Evolutionary conservation across 169 alveolate species (phyloP), one percentile per base, ranked within the genome.

Genomic region (Plasmodium vivax): DNA sequence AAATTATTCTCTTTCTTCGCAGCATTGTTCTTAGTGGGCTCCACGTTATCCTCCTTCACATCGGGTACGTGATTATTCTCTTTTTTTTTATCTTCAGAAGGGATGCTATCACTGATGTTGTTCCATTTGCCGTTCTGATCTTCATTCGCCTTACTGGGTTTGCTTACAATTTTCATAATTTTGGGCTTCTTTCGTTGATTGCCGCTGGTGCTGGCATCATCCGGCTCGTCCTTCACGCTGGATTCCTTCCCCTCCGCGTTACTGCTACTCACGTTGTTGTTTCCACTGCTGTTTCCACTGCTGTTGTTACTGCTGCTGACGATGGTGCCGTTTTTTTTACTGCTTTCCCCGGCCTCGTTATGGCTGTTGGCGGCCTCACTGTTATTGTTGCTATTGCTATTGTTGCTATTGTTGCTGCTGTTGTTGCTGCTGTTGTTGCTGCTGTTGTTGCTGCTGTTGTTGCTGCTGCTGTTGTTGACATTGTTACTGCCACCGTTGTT

Each of bases 111-210:
- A n/a, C 82, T 72, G 6, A n/a, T 77, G 23, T 75, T 79, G 45
- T 27, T 74, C 5, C 10, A 83, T 47, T 73, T 92, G 5, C 72
- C 43, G 32, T 51, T 38, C 43, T 92, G 36, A 56, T 56, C 62
- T 12, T 43, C 71, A 54, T 14, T 23, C 56, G 36, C 32, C 77
- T 84, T 68, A 84, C 54, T 84, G 32, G 83, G 41, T 84, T 71
- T 84, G 27, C 75, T 38, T 9, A 32, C 38, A 19, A 58, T 23
- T 41, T 72, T 84, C 8, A 72, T 41, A 56, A 54, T 38, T 43
- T 72, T 84, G 1, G 92, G 16, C n/a, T 71, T 68, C 41, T 71
- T 92, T 41, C 93, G 30, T 54, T 79, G 54, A 83, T 56, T 73
- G 8, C 77, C 83, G 7, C 43, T 47, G 14, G 62, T 68, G 77